These are phyloP conservation scores for Colletotrichum musae DNA, from an alignment of 2,329 filamentous ascomycete species.

Conservation along the genomic window DNA sequence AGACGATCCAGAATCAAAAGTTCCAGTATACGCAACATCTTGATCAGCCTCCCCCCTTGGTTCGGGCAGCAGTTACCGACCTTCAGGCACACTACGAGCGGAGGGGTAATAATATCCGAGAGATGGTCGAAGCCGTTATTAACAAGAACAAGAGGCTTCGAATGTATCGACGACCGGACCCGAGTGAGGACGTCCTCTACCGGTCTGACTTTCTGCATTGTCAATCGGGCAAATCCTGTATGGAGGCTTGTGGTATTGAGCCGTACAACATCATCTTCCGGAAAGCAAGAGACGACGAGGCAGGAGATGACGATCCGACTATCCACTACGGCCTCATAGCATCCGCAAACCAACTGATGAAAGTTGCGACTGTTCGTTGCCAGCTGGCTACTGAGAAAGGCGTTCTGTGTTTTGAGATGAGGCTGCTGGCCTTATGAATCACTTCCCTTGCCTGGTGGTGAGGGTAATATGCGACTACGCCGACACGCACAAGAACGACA, in stretches of 20 bases:
- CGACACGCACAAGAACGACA: slow-evolving; percentile 55
- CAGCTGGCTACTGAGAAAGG: slow-evolving; percentile 37
- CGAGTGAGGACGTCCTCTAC: not conserved
- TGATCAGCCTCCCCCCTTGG: slow-evolving; percentile 17
- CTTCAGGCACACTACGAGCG: not conserved
- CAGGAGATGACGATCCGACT: not conserved
- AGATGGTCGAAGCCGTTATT: not conserved
- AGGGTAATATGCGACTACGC: slow-evolving; percentile 58
- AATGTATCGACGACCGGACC: not conserved
- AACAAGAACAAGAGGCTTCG: not conserved
- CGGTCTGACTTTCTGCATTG: not conserved
- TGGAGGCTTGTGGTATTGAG: not conserved
- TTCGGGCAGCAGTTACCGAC: not conserved
- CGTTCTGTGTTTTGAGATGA: slow-evolving; percentile 49
- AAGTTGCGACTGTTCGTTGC: slow-evolving; percentile 50
- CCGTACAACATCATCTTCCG: too few species aligned
- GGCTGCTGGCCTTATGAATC: slow-evolving; percentile 46
- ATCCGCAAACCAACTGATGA: slow-evolving; percentile 54
- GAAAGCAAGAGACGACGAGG: not conserved
- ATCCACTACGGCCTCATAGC: slow-evolving; percentile 47
- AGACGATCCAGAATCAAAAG: slow-evolving; percentile 29
- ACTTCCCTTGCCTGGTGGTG: slow-evolving; percentile 53
- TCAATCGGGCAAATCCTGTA: too few species aligned
- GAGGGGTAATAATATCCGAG: not conserved
- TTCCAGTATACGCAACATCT: slow-evolving; percentile 21